These are phyloP conservation scores for Coleophoma eucalyptorum DNA, from an alignment of 2,329 filamentous ascomycete species.

Conservation along the genomic window DNA sequence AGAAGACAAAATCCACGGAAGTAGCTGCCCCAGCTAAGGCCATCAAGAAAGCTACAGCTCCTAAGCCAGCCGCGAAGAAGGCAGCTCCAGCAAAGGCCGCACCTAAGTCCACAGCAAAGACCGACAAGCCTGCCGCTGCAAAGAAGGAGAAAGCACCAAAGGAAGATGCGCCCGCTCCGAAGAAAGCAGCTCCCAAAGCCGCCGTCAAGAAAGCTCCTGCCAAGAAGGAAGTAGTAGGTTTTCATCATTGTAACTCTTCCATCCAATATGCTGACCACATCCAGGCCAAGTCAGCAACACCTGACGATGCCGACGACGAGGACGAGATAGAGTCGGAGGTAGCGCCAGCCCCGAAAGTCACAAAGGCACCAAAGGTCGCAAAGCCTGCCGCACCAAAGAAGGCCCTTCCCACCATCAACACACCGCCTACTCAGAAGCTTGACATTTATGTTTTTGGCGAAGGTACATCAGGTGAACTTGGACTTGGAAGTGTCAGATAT, in stretches of 20 bases:
- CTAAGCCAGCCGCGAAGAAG: slow-evolving; percentile 17
- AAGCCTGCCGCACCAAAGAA: slow-evolving; percentile 24
- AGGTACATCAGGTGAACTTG: slow-evolving; percentile 77
- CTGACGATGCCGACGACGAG: too few relatives aligned
- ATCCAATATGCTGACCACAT: background rate
- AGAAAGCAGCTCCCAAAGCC: slow-evolving; percentile 15
- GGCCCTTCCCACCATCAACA: slow-evolving; percentile 51
- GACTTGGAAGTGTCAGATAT: slow-evolving; percentile 65
- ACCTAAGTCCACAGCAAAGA: slow-evolving; percentile 1
- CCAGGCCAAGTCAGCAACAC: slow-evolving; percentile 1
- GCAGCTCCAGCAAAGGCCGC: slow-evolving; percentile 15
- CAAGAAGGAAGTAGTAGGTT: slow-evolving; percentile 12
- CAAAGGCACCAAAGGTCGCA: slow-evolving; percentile 10
- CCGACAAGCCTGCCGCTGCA: slow-evolving; percentile 12
- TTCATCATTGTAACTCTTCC: too few relatives aligned
- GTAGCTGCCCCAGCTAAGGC: slow-evolving; percentile 13
- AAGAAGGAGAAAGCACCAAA: slow-evolving; percentile 5
- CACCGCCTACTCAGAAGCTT: slow-evolving; percentile 57
- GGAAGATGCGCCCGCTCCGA: slow-evolving; percentile 1
- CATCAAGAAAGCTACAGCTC: slow-evolving; percentile 19
- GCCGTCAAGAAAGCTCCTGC: slow-evolving; percentile 8
- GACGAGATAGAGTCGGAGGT: slow-evolving; percentile 1
- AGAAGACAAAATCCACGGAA: slow-evolving; percentile 12
- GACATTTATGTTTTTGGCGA: slow-evolving; percentile 80
- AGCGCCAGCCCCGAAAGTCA: slow-evolving; percentile 23